A percentile compares a stretch with the other conserved stretches of the same genome.
Conservation (phyloP, 108 stramenopile genomes). For the Cyclostephanos tholiformis region DNA sequence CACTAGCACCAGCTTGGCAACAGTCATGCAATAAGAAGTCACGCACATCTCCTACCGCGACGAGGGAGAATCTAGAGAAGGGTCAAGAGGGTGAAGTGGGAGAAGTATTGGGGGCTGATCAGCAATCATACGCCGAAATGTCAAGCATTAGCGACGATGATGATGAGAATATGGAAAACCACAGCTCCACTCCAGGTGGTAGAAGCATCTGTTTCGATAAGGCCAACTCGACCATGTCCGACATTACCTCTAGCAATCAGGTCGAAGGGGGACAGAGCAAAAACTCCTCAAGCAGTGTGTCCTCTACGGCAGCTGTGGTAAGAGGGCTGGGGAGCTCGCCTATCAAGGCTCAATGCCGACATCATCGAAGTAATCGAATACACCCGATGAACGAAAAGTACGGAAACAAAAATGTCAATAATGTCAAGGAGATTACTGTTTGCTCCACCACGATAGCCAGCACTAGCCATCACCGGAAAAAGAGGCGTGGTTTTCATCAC, state of each 20-base stretch:
- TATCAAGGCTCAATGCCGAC: not conserved
- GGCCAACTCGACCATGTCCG: conserved; percentile 62
- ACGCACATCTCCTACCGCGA: not conserved
- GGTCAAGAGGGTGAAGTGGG: not conserved
- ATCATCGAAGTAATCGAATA: conserved; percentile 6
- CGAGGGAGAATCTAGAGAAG: not conserved
- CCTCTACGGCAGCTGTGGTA: conserved; percentile 68
- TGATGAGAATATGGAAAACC: conserved; percentile 13
- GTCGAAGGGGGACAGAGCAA: conserved; percentile 10
- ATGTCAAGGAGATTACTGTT: conserved; percentile 32
- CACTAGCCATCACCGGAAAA: conserved; percentile 41
- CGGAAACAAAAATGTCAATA: conserved; percentile 31
- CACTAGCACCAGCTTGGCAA: not conserved
- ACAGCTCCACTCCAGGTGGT: conserved; percentile 41
- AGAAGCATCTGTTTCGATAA: conserved; percentile 60
- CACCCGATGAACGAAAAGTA: not conserved
- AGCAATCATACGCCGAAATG: conserved; percentile 13
- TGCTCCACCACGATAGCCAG: conserved; percentile 22
- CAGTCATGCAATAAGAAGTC: conserved; percentile 10
- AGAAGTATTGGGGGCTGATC: conserved; percentile 13
- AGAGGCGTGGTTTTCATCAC: conserved; percentile 59
- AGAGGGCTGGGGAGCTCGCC: conserved; percentile 39
- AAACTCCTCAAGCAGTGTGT: conserved; percentile 55
- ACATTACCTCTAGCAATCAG: conserved; percentile 73
- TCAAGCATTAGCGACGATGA: conserved; percentile 37